Evolutionary conservation across 2,329 filamentous ascomycete genomes (phyloP).

Genomic region (Aspergillus awamori): DNA sequence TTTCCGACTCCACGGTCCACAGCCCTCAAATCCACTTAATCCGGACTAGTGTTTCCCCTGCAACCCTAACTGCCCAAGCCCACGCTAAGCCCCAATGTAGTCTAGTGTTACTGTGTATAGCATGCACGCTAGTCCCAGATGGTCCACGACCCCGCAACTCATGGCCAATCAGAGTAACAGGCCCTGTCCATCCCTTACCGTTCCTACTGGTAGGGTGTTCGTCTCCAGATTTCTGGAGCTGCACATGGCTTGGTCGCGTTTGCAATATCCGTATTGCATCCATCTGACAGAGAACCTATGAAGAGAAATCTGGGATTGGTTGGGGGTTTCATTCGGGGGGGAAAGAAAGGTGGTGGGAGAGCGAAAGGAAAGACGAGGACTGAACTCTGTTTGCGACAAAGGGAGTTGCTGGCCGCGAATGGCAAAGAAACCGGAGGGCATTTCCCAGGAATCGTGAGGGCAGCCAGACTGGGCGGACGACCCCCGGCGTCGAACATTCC

Average conservation of each 20-base stretch:
- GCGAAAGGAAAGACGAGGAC: too few relatives aligned
- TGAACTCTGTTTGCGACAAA: not conserved
- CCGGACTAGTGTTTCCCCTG: slow-evolving; percentile 10
- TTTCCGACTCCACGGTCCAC: not conserved
- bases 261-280: not conserved
- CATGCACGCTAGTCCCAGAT: slow-evolving; percentile 3
- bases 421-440: not conserved
- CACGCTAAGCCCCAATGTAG: not conserved
- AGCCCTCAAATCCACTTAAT: slow-evolving; percentile 1
- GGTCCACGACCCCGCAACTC: slow-evolving; percentile 22
- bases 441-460: not conserved
- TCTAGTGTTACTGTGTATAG: slow-evolving; percentile 10
- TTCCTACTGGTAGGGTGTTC: slow-evolving; percentile 6
- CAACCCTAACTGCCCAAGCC: slow-evolving; percentile 12
- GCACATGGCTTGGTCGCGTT: slow-evolving; percentile 9
- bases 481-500: slow-evolving; percentile 25
- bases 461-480: not conserved
- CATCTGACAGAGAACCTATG: not conserved
- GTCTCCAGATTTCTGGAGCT: slow-evolving; percentile 7
- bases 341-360: not conserved
- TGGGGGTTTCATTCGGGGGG: not conserved
- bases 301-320: not conserved
- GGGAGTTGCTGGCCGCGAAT: not conserved
- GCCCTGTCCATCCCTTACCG: slow-evolving; percentile 10
- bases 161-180: slow-evolving; percentile 12